Percentiles rank a stretch among this genome's conserved stretches.
phyloP scores from a whole-genome alignment of 2,329 filamentous ascomycete species.

The Aschersonia sp. region DNA sequence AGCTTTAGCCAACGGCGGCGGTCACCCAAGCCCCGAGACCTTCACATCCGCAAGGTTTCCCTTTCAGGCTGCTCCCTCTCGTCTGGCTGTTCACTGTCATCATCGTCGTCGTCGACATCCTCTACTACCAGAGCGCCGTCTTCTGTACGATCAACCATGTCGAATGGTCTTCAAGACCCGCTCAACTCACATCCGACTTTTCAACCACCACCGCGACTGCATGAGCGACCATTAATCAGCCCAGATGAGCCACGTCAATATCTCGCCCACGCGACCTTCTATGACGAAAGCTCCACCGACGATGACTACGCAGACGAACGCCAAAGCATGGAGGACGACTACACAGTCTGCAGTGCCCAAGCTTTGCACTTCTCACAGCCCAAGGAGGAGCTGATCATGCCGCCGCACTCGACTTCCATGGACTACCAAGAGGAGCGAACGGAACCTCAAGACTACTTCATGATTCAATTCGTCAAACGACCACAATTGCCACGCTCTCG shows the following conservation, averaged over 20 bases:
- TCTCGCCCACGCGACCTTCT: conserved; percentile 12
- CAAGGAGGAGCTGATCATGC: conserved; percentile 16
- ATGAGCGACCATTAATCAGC: conserved; percentile 19
- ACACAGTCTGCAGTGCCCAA: conserved; percentile 4
- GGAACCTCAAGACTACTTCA: conserved; percentile 19
- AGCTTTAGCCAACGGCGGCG: conserved; percentile 22
- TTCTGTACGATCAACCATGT: conserved; percentile 9
- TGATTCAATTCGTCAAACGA: conserved; percentile 12
- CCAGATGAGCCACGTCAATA: conserved; percentile 8
- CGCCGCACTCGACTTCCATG: conserved; percentile 13
- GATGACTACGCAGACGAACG: conserved; percentile 12
- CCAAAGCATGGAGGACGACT: conserved; percentile 10
- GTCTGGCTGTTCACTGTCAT: conserved; percentile 19
- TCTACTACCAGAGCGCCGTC: conserved; percentile 13
- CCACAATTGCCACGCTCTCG: conserved; percentile 20
- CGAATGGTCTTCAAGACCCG: conserved; percentile 15
- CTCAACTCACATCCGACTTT: conserved; percentile 19
- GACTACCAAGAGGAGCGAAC: conserved; percentile 9
- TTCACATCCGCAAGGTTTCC: conserved; percentile 26
- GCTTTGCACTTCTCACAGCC: conserved; percentile 3
- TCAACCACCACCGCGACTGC: conserved; percentile 20
- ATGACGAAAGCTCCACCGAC: conserved; percentile 11
- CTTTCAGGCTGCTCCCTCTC: conserved; percentile 24
- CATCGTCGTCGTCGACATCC: conserved; percentile 10
- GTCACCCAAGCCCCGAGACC: conserved; percentile 18